Evolutionary conservation across 768 basidiomycete genomes (phyloP).

Genomic region (Mycena vitilis): DNA sequence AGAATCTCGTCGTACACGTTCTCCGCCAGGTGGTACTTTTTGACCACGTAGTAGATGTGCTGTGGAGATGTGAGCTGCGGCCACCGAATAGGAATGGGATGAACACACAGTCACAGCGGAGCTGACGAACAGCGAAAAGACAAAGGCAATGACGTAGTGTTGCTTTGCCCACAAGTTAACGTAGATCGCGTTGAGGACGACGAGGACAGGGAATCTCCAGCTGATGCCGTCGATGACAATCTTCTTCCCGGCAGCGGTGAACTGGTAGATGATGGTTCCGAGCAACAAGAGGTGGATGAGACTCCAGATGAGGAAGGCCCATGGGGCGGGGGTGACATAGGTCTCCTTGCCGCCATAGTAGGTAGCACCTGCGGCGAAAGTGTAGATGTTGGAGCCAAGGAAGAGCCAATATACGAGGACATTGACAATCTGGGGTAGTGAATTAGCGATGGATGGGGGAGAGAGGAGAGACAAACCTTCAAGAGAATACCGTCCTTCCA

Average conservation of each 20-base stretch:
- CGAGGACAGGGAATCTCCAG: constrained; percentile 93
- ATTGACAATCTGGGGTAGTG: constrained; percentile 70
- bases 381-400: constrained; percentile 92
- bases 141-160: constrained; percentile 84
- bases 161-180: constrained; percentile 86
- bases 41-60: constrained; percentile 96
- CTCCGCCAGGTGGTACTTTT: constrained; percentile 82
- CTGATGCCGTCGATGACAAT: constrained; percentile 88
- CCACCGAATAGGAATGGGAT: constrained; percentile 36
- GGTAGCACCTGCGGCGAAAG: constrained; percentile 68
- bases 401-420: constrained; percentile 86
- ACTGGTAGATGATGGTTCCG: constrained; percentile 92
- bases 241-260: constrained; percentile 80
- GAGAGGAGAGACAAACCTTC: constrained; percentile 62
- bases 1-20: constrained; percentile 83
- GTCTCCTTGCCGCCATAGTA: constrained; percentile 86
- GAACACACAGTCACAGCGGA: constrained; percentile 65
- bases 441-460: background rate
- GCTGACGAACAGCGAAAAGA: constrained; percentile 89
- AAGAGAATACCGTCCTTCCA: constrained; percentile 87
- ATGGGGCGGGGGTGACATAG: constrained; percentile 94
- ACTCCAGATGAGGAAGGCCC: constrained; percentile 93
- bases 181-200: constrained; percentile 88
- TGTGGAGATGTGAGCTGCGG: constrained; percentile 46
- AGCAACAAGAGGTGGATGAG: constrained; percentile 92